phyloP scores from a whole-genome alignment of 805 yeast genomes.

The Barnettozyma sucrosica region DNA sequence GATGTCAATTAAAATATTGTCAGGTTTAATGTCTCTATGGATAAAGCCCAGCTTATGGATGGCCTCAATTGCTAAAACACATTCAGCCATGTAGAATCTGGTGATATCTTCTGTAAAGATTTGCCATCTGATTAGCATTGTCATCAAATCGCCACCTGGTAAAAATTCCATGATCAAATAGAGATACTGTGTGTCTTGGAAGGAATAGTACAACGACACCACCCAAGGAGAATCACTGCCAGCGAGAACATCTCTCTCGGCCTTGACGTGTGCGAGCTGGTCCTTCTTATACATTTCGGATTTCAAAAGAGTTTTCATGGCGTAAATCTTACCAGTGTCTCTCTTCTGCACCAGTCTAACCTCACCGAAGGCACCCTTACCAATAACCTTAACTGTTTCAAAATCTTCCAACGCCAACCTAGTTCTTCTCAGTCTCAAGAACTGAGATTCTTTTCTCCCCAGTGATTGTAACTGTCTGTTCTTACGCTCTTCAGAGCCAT shows the following conservation, averaged over 20 bases:
- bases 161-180: slow-evolving; percentile 98
- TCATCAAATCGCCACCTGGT: slow-evolving; percentile 98
- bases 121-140: slow-evolving; percentile 89
- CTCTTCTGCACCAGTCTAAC: slow-evolving; percentile 90
- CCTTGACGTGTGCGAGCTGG: slow-evolving; percentile 91
- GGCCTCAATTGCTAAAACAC: slow-evolving; percentile 93
- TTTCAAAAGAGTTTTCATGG: slow-evolving; percentile 85
- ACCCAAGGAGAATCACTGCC: slow-evolving; percentile 95
- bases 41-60: slow-evolving; percentile 93
- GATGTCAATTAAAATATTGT: slow-evolving; percentile 83
- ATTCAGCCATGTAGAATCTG: slow-evolving; percentile 89
- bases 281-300: slow-evolving; percentile 80
- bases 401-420: slow-evolving; percentile 92
- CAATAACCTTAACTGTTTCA: slow-evolving; percentile 95
- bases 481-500: slow-evolving; percentile 62
- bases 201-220: slow-evolving; percentile 88
- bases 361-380: slow-evolving; percentile 99
- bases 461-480: slow-evolving; percentile 71
- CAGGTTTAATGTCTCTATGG: slow-evolving; percentile 97
- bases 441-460: slow-evolving; percentile 86
- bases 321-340: slow-evolving; percentile 94
- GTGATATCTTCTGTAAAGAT: slow-evolving; percentile 92
- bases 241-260: slow-evolving; percentile 94
- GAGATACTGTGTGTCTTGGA: slow-evolving; percentile 86
- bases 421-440: slow-evolving; percentile 80